These are phyloP conservation scores for Pleurotus salmoneostramineus DNA, from an alignment of 768 basidiomycete genomes.

Conservation along the genomic window DNA sequence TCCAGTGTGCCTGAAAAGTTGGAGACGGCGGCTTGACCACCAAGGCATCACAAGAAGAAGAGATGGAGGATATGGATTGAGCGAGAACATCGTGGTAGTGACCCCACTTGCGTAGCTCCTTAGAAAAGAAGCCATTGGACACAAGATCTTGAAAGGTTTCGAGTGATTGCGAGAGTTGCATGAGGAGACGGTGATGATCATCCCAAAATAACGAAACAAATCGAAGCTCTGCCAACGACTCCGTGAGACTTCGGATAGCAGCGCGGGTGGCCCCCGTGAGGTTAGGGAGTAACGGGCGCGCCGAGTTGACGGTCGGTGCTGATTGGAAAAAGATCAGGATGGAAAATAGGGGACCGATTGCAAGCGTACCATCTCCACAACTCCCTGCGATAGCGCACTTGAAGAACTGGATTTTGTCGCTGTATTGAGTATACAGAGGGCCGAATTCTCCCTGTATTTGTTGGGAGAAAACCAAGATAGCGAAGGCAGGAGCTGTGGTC, in stretches of 20 bases:
- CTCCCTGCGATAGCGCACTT: no score
- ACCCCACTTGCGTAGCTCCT: background rate
- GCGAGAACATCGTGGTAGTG: background rate
- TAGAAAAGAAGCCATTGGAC: background rate
- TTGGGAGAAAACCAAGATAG: background rate
- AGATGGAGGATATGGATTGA: background rate
- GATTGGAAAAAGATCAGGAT: background rate
- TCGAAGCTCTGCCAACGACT: background rate
- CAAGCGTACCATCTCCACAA: no score
- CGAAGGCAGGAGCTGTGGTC: background rate
- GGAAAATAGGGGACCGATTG: no score
- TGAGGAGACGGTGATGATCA: background rate
- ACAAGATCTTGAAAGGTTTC: background rate
- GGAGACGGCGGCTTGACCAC: background rate
- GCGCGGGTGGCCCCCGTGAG: background rate
- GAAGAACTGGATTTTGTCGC: background rate
- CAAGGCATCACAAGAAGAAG: conserved; percentile 1
- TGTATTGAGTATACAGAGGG: background rate
- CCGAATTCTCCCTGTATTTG: background rate
- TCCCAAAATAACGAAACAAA: background rate
- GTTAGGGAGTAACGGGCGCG: background rate
- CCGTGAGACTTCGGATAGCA: background rate
- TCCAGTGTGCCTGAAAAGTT: no score
- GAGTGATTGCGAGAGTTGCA: background rate
- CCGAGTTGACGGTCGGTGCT: background rate